These are phyloP conservation scores for Starmerella davenportii DNA, from an alignment of 805 yeast genomes.

Conservation along the genomic window DNA sequence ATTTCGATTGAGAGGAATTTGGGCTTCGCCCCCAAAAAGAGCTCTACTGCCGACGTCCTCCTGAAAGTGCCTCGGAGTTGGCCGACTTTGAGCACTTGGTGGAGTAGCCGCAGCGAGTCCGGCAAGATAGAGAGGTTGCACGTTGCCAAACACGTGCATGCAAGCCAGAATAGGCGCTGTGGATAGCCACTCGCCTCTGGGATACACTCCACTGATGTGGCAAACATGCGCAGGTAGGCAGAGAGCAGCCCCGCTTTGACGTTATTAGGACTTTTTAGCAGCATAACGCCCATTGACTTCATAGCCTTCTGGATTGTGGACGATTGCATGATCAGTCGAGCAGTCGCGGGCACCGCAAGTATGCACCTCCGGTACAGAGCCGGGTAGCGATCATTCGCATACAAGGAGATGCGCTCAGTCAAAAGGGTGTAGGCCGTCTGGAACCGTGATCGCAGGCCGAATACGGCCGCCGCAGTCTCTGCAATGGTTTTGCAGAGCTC, in stretches of 20 bases:
- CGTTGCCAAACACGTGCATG: slow-evolving; percentile 4
- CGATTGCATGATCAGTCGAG: slow-evolving; percentile 6
- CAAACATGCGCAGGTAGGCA: slow-evolving; percentile 5
- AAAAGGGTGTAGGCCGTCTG: slow-evolving; percentile 3
- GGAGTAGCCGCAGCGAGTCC: slow-evolving; percentile 2
- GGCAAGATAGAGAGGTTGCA: background rate
- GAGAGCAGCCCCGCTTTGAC: background rate
- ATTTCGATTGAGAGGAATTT: background rate
- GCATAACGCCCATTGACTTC: background rate
- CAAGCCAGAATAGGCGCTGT: slow-evolving; percentile 8
- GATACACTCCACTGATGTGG: slow-evolving; percentile 6
- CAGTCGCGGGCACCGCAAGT: slow-evolving; percentile 3
- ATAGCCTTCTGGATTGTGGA: slow-evolving; percentile 1
- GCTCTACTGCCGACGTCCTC: background rate
- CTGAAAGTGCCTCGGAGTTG: slow-evolving; percentile 9
- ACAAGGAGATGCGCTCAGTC: slow-evolving; percentile 2
- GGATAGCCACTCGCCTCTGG: slow-evolving; percentile 5
- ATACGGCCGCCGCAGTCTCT: slow-evolving; percentile 2
- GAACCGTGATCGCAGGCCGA: slow-evolving; percentile 1
- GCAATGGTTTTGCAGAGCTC: slow-evolving; percentile 3
- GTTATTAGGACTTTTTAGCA: background rate
- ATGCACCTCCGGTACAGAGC: slow-evolving; percentile 7
- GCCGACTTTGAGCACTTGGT: slow-evolving; percentile 4
- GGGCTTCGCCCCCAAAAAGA: slow-evolving; percentile 4
- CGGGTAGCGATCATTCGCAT: slow-evolving; percentile 1